These are phyloP conservation scores for Xylariales sp. DNA, from an alignment of 2,329 filamentous ascomycete species.

Conservation along the genomic window DNA sequence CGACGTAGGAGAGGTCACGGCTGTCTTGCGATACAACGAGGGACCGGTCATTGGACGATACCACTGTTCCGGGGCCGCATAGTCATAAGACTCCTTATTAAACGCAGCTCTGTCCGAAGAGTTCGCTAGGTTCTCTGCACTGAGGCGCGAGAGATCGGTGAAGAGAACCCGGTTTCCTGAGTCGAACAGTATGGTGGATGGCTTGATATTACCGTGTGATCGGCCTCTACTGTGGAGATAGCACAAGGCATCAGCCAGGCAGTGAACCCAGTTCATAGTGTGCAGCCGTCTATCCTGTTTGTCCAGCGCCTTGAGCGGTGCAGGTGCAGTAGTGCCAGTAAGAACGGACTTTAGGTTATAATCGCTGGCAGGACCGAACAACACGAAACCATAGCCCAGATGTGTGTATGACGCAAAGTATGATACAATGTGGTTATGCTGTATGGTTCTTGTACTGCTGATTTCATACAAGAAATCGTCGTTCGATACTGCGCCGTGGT, in stretches of 20 bases:
- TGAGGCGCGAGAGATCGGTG: conserved; percentile 53
- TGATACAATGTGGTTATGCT: conserved; percentile 66
- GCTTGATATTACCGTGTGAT: conserved; percentile 65
- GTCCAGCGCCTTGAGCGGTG: conserved; percentile 55
- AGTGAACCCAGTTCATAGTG: conserved; percentile 71
- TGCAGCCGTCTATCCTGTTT: conserved; percentile 56
- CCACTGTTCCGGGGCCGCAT: conserved; percentile 66
- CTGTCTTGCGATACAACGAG: conserved; percentile 23
- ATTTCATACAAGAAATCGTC: conserved; percentile 59
- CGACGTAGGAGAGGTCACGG: conserved; percentile 23
- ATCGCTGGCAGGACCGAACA: conserved; percentile 64
- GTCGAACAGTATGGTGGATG: conserved; percentile 65
- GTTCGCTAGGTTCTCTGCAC: conserved; percentile 36
- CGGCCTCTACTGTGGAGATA: conserved; percentile 61
- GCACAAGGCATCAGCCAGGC: conserved; percentile 63
- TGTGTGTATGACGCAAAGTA: conserved; percentile 68
- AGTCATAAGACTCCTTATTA: conserved; percentile 68
- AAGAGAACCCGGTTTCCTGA: conserved; percentile 62
- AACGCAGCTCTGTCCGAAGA: conserved; percentile 43
- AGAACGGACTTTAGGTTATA: conserved; percentile 64
- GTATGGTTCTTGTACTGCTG: conserved; percentile 50
- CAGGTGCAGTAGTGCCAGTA: conserved; percentile 55
- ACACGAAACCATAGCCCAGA: conserved; percentile 57
- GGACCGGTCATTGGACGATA: conserved; percentile 36
- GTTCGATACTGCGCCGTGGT: conserved; percentile 38